Base-by-base conservation (phyloP, 768 basidiomycete genomes). In the Kwoniella botswanensis region DNA sequence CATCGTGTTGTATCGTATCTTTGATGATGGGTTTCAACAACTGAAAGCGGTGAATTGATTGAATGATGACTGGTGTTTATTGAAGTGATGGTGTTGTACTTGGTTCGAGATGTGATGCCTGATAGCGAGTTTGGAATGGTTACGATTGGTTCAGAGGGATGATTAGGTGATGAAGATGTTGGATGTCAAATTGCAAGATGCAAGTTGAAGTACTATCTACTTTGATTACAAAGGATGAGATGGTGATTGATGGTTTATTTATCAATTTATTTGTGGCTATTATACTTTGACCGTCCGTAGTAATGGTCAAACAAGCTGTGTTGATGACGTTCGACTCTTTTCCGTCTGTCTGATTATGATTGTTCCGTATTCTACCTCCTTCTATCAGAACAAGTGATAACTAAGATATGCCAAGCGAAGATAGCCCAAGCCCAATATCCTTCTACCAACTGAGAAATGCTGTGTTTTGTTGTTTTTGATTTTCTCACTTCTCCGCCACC, bases 1-100 rank as follows among this genome's bases (percentile, higher is more conserved):
- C 74, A 76, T 76, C 7, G n/a, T 68, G 71, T 24, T 35, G 35
- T 35, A 35, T 35, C 7, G 35, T 35, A 35, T 35, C 35, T 35
- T 6, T 35, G 35, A 35, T 35, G 35, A 9, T 35, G 35, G 35
- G 35, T 35, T 35, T 9, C 7, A 35, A 35, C 35, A 35, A 35
- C 4, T 24, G 54, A 12, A 22, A 17, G 21, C 21, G 11, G 21
- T 56, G 54, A 5, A 56, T 26, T 52, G 61, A 15, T 24, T 26
- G 61, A 24, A 63, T 43, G 35, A n/a, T 2, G 21, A 35, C 35
- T 35, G 24, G n/a, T 15, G 21, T n/a, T n/a, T 17, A 24, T 44
- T 17, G 35, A 13, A 9, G 12, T 52, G 42, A 3, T 13, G 61
- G 35, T 21, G 9, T 15, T 55, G 54, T 55, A 21, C 17, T 55